These are phyloP conservation scores for Mesembryanthemum crystallinum DNA, from an alignment of 148 eudicot species.

Conservation along the genomic window DNA sequence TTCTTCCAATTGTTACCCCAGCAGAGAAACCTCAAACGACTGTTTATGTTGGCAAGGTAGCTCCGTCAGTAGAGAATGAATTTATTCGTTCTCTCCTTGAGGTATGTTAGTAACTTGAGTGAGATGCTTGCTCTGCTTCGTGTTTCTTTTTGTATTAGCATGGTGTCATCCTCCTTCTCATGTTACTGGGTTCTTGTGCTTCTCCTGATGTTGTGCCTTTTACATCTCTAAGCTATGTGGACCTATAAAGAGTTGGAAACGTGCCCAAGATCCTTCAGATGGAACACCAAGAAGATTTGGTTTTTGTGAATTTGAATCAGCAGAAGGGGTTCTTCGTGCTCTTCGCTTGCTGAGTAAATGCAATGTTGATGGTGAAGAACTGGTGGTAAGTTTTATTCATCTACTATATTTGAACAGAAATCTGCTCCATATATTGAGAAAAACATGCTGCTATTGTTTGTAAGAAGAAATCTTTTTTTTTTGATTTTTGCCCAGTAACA, in stretches of 20 bases:
- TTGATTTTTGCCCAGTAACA: neutral
- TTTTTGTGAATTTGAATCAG: constrained; percentile 89
- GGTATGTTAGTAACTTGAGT: constrained; percentile 36
- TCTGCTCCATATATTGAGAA: neutral
- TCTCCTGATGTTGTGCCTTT: constrained; percentile 21
- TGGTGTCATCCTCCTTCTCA: neutral
- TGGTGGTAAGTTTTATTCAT: constrained; percentile 49
- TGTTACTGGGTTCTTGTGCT: neutral
- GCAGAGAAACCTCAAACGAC: constrained; percentile 83
- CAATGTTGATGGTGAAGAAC: constrained; percentile 85
- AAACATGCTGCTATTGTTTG: neutral
- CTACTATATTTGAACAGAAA: neutral
- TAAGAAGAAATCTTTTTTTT: neutral
- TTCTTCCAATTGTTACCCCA: constrained; percentile 46
- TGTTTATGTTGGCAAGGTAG: constrained; percentile 88
- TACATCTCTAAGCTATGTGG: constrained; percentile 75
- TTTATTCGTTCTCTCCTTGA: constrained; percentile 81
- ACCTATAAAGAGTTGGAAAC: constrained; percentile 95
- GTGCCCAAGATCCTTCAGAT: constrained; percentile 77
- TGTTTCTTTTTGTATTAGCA: neutral
- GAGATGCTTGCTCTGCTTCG: constrained; percentile 5
- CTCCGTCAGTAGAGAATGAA: constrained; percentile 81
- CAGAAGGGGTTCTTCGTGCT: constrained; percentile 96
- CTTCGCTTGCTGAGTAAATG: constrained; percentile 75
- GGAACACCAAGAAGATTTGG: constrained; percentile 79